Evolutionary conservation across 2,329 filamentous ascomycete species (phyloP).

Genomic region (Ceratocystis ficicola): DNA sequence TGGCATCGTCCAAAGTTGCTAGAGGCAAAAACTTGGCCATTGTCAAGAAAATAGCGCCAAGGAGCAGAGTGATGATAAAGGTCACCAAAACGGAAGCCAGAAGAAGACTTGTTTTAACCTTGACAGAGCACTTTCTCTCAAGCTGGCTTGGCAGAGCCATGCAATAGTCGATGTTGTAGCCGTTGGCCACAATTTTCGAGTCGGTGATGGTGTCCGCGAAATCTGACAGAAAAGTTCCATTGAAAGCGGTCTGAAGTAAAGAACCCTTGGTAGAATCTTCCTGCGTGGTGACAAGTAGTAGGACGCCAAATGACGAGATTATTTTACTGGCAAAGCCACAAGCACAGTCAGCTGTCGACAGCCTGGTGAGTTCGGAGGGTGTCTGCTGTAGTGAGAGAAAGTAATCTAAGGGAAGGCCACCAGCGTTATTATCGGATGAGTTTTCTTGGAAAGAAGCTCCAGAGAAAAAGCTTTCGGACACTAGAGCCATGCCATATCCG

Average conservation of each 20-base stretch:
- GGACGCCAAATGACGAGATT: constrained; percentile 28
- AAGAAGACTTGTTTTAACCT: constrained; percentile 35
- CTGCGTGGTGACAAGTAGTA: constrained; percentile 29
- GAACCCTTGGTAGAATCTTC: constrained; percentile 23
- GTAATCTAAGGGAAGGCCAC: constrained; percentile 12
- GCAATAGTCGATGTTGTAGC: constrained; percentile 26
- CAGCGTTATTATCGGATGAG: constrained; percentile 29
- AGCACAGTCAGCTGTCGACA: constrained; percentile 29
- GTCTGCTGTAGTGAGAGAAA: constrained; percentile 30
- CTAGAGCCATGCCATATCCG: constrained; percentile 30
- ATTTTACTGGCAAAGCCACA: constrained; percentile 28
- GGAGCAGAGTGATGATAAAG: constrained; percentile 27
- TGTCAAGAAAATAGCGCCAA: constrained; percentile 32
- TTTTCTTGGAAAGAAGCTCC: constrained; percentile 32
- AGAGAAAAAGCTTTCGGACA: constrained; percentile 30
- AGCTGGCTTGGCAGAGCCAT: constrained; percentile 26
- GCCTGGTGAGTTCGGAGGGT: constrained; percentile 25
- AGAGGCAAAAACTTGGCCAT: constrained; percentile 34
- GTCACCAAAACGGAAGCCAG: constrained; percentile 34
- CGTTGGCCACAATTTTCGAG: constrained; percentile 1
- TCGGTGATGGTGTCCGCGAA: constrained; percentile 16
- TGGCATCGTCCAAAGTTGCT: constrained; percentile 39
- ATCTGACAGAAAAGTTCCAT: constrained; percentile 25
- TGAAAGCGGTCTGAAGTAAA: constrained; percentile 29
- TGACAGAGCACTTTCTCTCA: constrained; percentile 31